Evolutionary conservation across 2,329 filamentous ascomycete genomes (phyloP).

Genomic region (Fusarium tupiense): DNA sequence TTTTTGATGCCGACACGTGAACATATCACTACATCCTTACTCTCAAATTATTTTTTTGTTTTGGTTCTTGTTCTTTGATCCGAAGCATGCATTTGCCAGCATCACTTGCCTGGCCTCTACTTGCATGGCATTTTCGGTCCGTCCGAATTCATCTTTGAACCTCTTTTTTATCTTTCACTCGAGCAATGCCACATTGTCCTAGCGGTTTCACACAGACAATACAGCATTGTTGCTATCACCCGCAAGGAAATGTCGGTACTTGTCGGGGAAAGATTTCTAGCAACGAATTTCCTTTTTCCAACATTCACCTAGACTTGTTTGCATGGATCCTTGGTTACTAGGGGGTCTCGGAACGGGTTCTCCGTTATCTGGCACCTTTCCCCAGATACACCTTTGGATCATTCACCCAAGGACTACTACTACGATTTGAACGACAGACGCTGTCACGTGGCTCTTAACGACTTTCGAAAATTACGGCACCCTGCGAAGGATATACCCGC

Average conservation of each 20-base stretch:
- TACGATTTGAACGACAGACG: conserved; percentile 49
- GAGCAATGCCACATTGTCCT: conserved; percentile 13
- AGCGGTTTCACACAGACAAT: background rate
- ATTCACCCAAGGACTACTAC: conserved; percentile 47
- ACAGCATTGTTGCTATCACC: background rate
- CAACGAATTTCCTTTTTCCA: conserved; percentile 42
- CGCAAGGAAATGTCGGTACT: conserved; percentile 5
- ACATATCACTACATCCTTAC: conserved; percentile 40
- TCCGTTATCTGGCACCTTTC: conserved; percentile 42
- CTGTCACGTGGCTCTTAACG: conserved; percentile 51
- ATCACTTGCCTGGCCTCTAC: conserved; percentile 40
- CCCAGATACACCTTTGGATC: conserved; percentile 48
- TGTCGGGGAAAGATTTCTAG: conserved; percentile 38
- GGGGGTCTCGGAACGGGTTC: conserved; percentile 40
- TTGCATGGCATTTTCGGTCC: conserved; percentile 46
- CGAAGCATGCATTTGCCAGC: conserved; percentile 45
- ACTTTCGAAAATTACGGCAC: conserved; percentile 50
- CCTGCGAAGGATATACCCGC: conserved; percentile 55
- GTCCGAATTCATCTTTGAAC: conserved; percentile 42
- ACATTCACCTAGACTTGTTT: conserved; percentile 46
- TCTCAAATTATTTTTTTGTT: conserved; percentile 44
- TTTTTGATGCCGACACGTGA: conserved; percentile 45
- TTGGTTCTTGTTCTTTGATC: conserved; percentile 45
- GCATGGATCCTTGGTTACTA: conserved; percentile 45
- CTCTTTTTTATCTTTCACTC: conserved; percentile 37